phyloP scores from a whole-genome alignment of 495 filamentous ascomycete species.

The Penicillium goetzii region DNA sequence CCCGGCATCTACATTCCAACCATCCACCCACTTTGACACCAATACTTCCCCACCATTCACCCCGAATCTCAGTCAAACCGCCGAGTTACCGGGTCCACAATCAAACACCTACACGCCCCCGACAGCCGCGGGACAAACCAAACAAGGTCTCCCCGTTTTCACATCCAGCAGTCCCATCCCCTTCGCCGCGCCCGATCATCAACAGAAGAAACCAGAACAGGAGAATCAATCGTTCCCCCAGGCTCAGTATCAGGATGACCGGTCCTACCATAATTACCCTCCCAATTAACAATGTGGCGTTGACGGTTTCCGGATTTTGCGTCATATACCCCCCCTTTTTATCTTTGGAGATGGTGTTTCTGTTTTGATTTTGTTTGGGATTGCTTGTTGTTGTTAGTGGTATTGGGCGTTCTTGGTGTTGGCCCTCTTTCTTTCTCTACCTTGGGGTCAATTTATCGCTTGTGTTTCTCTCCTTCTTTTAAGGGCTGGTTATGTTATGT shows the following conservation, averaged over 20 bases:
- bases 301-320: constrained; percentile 2
- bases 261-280: neutral
- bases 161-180: constrained; percentile 55
- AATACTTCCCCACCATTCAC: constrained; percentile 12
- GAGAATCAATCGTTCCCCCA: neutral
- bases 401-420: neutral
- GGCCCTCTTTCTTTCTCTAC: neutral
- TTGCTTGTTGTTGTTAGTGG: neutral
- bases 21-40: constrained; percentile 15
- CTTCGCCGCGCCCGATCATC: constrained; percentile 40
- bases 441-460: neutral
- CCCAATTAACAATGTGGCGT: neutral
- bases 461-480: neutral
- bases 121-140: constrained; percentile 41
- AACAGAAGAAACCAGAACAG: neutral
- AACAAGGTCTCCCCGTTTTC: constrained; percentile 54
- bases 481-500: neutral
- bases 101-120: constrained; percentile 35
- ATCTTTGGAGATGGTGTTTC: neutral
- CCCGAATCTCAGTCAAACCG: constrained; percentile 23
- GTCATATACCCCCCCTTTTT: constrained; percentile 14
- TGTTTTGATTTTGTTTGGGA: neutral
- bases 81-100: constrained; percentile 21
- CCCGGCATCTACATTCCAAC: constrained; percentile 11
- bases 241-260: constrained; percentile 2